Evolutionary conservation across 2,329 filamentous ascomycete genomes (phyloP).

Genomic region (Colletotrichum theobromicola): DNA sequence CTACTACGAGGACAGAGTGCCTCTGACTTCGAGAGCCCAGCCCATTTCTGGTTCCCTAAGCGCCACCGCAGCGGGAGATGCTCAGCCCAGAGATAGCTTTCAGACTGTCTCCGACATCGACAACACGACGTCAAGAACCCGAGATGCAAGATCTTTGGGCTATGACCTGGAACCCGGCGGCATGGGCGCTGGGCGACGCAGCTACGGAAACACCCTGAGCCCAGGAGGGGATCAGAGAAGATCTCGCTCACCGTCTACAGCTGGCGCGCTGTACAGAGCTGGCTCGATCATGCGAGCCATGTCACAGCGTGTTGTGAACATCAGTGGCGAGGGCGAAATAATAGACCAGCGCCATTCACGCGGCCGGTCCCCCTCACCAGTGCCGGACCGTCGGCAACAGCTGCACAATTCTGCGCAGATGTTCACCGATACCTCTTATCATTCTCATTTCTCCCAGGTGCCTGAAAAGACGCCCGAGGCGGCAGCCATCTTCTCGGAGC

Average conservation of each 20-base stretch:
- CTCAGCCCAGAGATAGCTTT: conserved; percentile 58
- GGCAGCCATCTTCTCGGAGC: conserved; percentile 33
- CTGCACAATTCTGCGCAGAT: conserved; percentile 36
- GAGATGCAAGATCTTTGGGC: conserved; percentile 59
- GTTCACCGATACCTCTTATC: conserved; percentile 54
- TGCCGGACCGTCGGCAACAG: conserved; percentile 56
- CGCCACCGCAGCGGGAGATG: conserved; percentile 40
- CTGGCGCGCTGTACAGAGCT: conserved; percentile 70
- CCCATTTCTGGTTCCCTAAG: conserved; percentile 58
- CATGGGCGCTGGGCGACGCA: conserved; percentile 53
- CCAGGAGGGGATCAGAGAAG: conserved; percentile 54
- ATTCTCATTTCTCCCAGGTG: conserved; percentile 49
- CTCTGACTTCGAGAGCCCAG: conserved; percentile 60
- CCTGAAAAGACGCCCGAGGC: conserved; percentile 50
- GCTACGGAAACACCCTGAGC: conserved; percentile 61
- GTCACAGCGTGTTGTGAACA: conserved; percentile 96
- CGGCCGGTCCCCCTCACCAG: conserved; percentile 62
- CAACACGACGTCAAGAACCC: conserved; percentile 56
- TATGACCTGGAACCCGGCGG: conserved; percentile 63
- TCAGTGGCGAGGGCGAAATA: conserved; percentile 89
- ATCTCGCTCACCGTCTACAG: conserved; percentile 68
- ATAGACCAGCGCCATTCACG: conserved; percentile 74
- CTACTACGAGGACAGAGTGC: conserved; percentile 61
- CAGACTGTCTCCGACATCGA: conserved; percentile 61
- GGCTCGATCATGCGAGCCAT: conserved; percentile 82